phyloP scores from a whole-genome alignment of 352 stramenopile genomes.

The Pythium myriotylum region DNA sequence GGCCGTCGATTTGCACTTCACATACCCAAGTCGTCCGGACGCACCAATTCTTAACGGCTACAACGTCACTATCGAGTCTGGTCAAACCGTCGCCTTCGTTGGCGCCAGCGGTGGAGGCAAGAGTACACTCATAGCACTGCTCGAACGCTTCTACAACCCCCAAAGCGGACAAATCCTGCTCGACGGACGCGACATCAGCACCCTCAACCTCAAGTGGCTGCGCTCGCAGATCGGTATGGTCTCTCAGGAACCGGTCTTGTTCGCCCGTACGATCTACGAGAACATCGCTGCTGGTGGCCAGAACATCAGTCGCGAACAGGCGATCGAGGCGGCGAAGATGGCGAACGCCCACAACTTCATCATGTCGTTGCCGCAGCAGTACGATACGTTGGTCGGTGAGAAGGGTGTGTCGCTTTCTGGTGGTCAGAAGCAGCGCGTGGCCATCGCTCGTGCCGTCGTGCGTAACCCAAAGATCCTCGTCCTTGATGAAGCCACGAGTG shows the following conservation, averaged over 20 bases:
- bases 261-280: conserved; percentile 70
- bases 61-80: conserved; percentile 54
- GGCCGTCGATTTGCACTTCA: conserved; percentile 24
- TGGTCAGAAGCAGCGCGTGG: too few species aligned
- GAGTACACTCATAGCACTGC: conserved; percentile 32
- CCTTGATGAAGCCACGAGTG: conserved; percentile 52
- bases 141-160: conserved; percentile 90
- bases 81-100: too few species aligned
- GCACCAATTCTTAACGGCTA: conserved; percentile 64
- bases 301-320: background rate
- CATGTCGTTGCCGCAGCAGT: conserved; percentile 36
- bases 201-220: conserved; percentile 57
- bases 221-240: conserved; percentile 39
- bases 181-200: conserved; percentile 59
- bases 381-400: conserved; percentile 30
- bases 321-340: conserved; percentile 1
- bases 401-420: conserved; percentile 1
- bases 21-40: conserved; percentile 50
- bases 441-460: too few species aligned
- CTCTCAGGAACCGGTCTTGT: conserved; percentile 79
- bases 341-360: conserved; percentile 15
- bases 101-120: conserved; percentile 18
- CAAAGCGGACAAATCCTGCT: too few species aligned
- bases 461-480: too few species aligned
- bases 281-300: conserved; percentile 66